Evolutionary conservation across 139 green algal species (phyloP).

Genomic region (Picochlorum sp.): DNA sequence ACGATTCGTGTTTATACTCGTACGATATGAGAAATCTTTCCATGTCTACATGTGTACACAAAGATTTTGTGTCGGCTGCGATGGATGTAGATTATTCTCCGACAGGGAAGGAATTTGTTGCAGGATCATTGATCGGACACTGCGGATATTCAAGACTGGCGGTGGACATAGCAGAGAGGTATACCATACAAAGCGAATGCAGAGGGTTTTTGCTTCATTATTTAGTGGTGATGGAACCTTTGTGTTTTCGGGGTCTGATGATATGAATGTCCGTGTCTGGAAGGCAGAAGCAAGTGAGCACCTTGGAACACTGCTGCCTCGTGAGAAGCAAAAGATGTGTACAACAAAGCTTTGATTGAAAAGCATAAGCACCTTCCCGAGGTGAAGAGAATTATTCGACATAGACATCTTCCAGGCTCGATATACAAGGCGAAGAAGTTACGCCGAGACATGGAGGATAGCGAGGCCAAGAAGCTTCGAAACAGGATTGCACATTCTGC

Average conservation of each 20-base stretch:
- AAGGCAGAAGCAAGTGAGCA: slow-evolving; percentile 79
- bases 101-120: slow-evolving; percentile 96
- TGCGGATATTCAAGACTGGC: slow-evolving; percentile 87
- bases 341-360: slow-evolving; percentile 75
- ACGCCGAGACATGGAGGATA: slow-evolving; percentile 55
- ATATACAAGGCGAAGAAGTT: slow-evolving; percentile 81
- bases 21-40: slow-evolving; percentile 94
- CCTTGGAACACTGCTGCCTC: slow-evolving; percentile 73
- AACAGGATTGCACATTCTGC: slow-evolving; percentile 67
- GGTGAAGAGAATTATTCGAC: slow-evolving; percentile 79
- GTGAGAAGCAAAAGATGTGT: slow-evolving; percentile 77
- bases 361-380: slow-evolving; percentile 94
- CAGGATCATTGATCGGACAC: slow-evolving; percentile 78
- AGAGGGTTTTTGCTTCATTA: slow-evolving; percentile 75
- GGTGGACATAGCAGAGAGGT: slow-evolving; percentile 77
- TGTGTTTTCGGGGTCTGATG: slow-evolving; percentile 76
- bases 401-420: slow-evolving; percentile 73
- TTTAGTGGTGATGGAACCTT: slow-evolving; percentile 91
- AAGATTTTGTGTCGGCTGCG: slow-evolving; percentile 86
- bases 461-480: slow-evolving; percentile 64
- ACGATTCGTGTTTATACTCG: slow-evolving; percentile 94
- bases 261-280: slow-evolving; percentile 61
- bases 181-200: slow-evolving; percentile 96
- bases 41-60: slow-evolving; percentile 77
- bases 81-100: slow-evolving; percentile 98